Evolutionary conservation across 306 rosid species (phyloP).

Genomic region (Vigna hirtella): DNA sequence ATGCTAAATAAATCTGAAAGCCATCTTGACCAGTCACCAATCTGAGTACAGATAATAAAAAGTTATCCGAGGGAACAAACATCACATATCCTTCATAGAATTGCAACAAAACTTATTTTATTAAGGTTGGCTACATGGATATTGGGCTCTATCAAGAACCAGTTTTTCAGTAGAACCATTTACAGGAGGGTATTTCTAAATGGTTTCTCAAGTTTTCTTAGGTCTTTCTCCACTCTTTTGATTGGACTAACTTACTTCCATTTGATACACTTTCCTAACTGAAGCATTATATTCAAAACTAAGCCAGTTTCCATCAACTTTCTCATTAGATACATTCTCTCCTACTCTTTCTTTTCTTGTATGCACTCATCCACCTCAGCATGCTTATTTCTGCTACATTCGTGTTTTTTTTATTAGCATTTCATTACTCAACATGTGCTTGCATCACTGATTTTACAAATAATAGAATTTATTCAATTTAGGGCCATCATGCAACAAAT

Average conservation of each 20-base stretch:
- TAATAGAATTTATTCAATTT: conserved; percentile 2
- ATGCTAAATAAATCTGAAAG: conserved; percentile 81
- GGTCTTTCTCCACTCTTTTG: neutral
- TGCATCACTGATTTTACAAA: neutral
- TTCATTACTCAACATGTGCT: neutral
- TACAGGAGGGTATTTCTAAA: neutral
- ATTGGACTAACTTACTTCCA: conserved; percentile 2
- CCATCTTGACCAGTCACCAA: conserved; percentile 94
- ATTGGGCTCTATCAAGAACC: neutral
- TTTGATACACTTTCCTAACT: neutral
- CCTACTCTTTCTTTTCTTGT: neutral
- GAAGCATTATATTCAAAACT: conserved; percentile 15
- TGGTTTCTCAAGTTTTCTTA: conserved; percentile 9
- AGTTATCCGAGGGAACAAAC: conserved; percentile 38
- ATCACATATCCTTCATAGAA: conserved; percentile 36
- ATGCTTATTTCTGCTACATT: neutral
- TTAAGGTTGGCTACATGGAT: neutral
- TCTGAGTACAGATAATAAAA: conserved; percentile 55
- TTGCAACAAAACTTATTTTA: conserved; percentile 22
- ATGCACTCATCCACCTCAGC: conserved; percentile 11
- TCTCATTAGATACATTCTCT: neutral
- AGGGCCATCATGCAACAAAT: neutral
- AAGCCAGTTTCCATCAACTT: neutral
- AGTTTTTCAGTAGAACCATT: neutral
- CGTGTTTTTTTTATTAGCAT: neutral